Percentiles rank a stretch among this genome's conserved stretches.
Conservation (phyloP, 495 filamentous ascomycete genomes). For the Umbilicaria muhlenbergii region DNA sequence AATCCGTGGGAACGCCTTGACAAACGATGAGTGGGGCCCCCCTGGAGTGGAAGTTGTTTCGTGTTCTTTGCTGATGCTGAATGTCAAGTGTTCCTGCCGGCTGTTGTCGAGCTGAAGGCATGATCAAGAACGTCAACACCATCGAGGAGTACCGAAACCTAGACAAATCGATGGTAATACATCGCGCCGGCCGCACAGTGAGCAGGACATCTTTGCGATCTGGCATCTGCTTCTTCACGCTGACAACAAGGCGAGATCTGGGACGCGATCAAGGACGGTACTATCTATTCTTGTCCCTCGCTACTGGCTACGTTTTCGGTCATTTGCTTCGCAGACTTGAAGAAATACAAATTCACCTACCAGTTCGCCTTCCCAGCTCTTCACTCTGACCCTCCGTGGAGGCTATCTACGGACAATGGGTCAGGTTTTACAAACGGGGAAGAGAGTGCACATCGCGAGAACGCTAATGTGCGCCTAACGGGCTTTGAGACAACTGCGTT, state of each 20-base stretch:
- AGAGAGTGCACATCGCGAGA: background rate
- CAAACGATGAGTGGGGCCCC: slow-evolving; percentile 55
- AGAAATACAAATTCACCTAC: slow-evolving; percentile 89
- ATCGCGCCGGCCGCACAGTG: slow-evolving; percentile 61
- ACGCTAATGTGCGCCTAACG: slow-evolving; percentile 30
- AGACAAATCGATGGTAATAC: slow-evolving; percentile 57
- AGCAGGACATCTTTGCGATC: slow-evolving; percentile 8
- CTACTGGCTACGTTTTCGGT: slow-evolving; percentile 74
- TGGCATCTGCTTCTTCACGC: too few species aligned
- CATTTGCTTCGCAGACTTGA: slow-evolving; percentile 89
- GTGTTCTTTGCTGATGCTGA: background rate
- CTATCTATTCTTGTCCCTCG: slow-evolving; percentile 86
- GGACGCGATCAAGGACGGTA: slow-evolving; percentile 93
- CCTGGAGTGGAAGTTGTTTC: background rate
- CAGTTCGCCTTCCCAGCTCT: slow-evolving; percentile 92
- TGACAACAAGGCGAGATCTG: slow-evolving; percentile 46
- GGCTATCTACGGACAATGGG: slow-evolving; percentile 14
- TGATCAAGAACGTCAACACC: slow-evolving; percentile 92
- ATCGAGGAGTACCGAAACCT: slow-evolving; percentile 76
- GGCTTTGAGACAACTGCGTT: slow-evolving; percentile 53
- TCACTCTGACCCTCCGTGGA: slow-evolving; percentile 76
- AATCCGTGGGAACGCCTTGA: slow-evolving; percentile 72
- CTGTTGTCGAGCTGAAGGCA: slow-evolving; percentile 73
- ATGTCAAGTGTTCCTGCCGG: slow-evolving; percentile 48
- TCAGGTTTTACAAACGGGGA: background rate